These are phyloP conservation scores for Syncephalis fuscata DNA, from an alignment of 371 early-diverging fungal species.

Conservation along the genomic window DNA sequence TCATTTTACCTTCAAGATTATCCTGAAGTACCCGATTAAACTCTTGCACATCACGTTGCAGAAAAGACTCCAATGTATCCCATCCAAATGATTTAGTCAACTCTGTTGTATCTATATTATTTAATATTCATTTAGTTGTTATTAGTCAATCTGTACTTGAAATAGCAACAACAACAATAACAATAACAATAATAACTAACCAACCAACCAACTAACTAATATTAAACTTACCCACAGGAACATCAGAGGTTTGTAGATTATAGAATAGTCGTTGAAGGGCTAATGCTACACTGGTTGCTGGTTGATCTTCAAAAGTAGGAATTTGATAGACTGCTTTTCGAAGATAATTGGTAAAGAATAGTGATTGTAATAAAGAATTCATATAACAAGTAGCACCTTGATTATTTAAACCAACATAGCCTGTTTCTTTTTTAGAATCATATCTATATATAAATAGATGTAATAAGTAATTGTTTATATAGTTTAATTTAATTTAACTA, in stretches of 20 bases:
- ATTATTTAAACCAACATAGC: constrained; percentile 90
- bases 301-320: constrained; percentile 76
- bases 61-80: constrained; percentile 86
- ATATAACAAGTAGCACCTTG: constrained; percentile 99
- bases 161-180: neutral
- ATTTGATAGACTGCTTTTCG: constrained; percentile 79
- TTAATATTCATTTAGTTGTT: neutral
- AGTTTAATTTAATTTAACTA: neutral
- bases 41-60: constrained; percentile 97
- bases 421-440: constrained; percentile 80
- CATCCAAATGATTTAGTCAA: constrained; percentile 95
- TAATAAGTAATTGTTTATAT: constrained; percentile 1
- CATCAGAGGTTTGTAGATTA: constrained; percentile 50
- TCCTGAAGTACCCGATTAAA: constrained; percentile 94
- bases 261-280: constrained; percentile 96
- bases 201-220: neutral
- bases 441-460: constrained; percentile 26
- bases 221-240: constrained; percentile 38
- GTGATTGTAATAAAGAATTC: constrained; percentile 96
- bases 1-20: constrained; percentile 89
- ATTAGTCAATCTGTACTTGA: neutral
- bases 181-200: too few species aligned
- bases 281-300: constrained; percentile 64
- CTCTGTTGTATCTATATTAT: constrained; percentile 60
- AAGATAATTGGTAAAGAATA: constrained; percentile 92